Base-by-base conservation (phyloP, 805 yeast genomes). In the Cyberlindnera lachancei region DNA sequence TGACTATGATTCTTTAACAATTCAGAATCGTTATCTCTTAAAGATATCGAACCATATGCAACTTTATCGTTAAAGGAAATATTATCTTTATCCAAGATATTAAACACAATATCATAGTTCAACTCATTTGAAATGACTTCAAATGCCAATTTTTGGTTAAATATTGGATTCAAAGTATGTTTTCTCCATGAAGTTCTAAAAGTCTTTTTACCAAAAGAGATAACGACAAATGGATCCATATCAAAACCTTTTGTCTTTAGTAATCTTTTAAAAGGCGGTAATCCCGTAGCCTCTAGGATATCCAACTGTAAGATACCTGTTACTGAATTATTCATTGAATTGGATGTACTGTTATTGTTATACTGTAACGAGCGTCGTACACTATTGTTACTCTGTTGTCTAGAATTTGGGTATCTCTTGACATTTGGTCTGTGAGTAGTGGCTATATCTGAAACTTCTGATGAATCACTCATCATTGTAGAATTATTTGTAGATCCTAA, bases 191-290 rank as follows among this genome's bases (percentile, higher is more conserved):
- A 77, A 0, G 96, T 87, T 44, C 94, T 72, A 55, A 74, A 90
- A 0, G 90, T 86, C 43, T 80, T 80, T 46, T 82, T 79, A 8
- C 96, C 96, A 55, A 90, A 86, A 0, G 95, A 78, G 1, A 86
- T 79, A 14, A 90, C 86, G 3, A 90, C 90, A 59, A 90, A 92
- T 3, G 97, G 97, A 52, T 92, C 98, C 94, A 92, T 85, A 55
- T 87, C 95, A 50, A 82, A 90, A 1, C 88, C 79, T 15, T 85
- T 73, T 14, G 31, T 30, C 8, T 87, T 63, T 12, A 83, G 60
- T 30, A 50, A 55, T 42, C 80, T 79, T 25, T 70, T 68, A 33
- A 79, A 66, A 0, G 94, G 84, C 1, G 98, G 98, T 23, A 90
- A 61, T 36, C 79, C 86, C 3, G 73, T 60, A 8, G 90, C 86